These are phyloP conservation scores for Mucor piriformis DNA, from an alignment of 371 early-diverging fungal species.

Conservation along the genomic window DNA sequence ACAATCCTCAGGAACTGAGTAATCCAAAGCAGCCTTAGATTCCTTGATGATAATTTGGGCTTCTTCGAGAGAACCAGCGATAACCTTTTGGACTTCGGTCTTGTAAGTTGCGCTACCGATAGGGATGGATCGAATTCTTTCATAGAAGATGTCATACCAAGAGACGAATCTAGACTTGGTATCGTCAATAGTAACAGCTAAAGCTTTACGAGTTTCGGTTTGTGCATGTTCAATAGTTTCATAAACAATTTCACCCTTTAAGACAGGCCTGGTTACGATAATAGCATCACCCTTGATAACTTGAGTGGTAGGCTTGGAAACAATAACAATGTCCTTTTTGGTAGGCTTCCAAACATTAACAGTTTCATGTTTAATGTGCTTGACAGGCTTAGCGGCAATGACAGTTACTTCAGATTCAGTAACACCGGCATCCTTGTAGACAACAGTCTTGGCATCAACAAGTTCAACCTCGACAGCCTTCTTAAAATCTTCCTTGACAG, in stretches of 20 bases:
- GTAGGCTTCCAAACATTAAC: conserved; percentile 4
- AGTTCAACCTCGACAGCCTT: conserved; percentile 3
- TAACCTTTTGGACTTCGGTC: conserved; percentile 16
- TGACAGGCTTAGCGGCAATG: neutral
- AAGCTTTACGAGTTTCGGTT: conserved; percentile 9
- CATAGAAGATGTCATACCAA: conserved; percentile 24
- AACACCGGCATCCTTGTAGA: conserved; percentile 4
- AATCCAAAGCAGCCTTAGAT: conserved; percentile 15
- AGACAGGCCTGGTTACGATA: conserved; percentile 6
- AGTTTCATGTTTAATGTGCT: neutral
- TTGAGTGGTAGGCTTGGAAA: neutral
- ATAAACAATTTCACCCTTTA: conserved; percentile 15
- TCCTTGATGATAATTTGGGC: conserved; percentile 17
- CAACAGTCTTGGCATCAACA: conserved; percentile 11
- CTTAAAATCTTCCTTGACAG: conserved; percentile 9
- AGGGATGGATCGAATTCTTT: conserved; percentile 8
- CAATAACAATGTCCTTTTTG: neutral
- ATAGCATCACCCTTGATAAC: neutral
- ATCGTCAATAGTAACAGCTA: neutral
- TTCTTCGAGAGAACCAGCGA: conserved; percentile 13
- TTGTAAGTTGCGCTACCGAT: conserved; percentile 4
- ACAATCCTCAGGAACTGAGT: conserved; percentile 16
- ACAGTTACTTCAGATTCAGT: neutral
- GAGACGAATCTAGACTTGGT: conserved; percentile 13
- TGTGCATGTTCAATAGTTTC: conserved; percentile 24